These are phyloP conservation scores for Pezicula neosporulosa DNA, from an alignment of 2,329 filamentous ascomycete species.

Conservation along the genomic window DNA sequence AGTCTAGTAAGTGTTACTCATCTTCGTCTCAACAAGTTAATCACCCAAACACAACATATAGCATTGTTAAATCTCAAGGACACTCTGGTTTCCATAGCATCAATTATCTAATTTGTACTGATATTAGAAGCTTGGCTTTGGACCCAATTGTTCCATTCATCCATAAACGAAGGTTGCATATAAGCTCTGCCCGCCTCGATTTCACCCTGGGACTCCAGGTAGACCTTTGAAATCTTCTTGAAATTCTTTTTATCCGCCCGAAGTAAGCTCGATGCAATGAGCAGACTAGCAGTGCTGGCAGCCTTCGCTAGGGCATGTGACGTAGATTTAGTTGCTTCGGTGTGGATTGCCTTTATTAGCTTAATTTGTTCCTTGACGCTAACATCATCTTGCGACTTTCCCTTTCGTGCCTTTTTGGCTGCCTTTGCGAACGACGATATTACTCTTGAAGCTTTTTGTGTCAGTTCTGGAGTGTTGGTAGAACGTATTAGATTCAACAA, in stretches of 20 bases:
- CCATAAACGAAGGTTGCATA: constrained; percentile 63
- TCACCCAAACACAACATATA: too few species aligned
- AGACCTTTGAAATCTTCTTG: constrained; percentile 57
- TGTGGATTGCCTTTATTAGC: constrained; percentile 65
- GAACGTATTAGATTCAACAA: constrained; percentile 72
- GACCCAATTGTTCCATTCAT: constrained; percentile 74
- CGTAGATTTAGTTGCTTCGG: constrained; percentile 56
- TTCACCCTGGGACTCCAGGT: constrained; percentile 57
- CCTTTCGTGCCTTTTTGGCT: constrained; percentile 46
- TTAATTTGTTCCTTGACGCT: constrained; percentile 36
- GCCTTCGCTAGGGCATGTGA: constrained; percentile 71
- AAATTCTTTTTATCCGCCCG: constrained; percentile 49
- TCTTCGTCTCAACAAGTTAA: too few species aligned
- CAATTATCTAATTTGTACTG: neutral
- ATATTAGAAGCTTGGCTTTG: constrained; percentile 37
- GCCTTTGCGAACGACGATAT: constrained; percentile 70
- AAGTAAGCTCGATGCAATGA: constrained; percentile 61
- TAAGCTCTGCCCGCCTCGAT: constrained; percentile 32
- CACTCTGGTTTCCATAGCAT: too few species aligned
- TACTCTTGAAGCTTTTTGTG: constrained; percentile 68
- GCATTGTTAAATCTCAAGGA: too few species aligned
- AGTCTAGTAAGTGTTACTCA: too few species aligned
- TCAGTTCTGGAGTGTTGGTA: constrained; percentile 73
- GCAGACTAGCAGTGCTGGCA: constrained; percentile 69
- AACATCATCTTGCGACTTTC: constrained; percentile 36